Percentiles rank a stretch among this genome's conserved stretches.
Evolutionary conservation across 441 rosid species (phyloP).

Genomic region (Pelargonium fulgidum): DNA sequence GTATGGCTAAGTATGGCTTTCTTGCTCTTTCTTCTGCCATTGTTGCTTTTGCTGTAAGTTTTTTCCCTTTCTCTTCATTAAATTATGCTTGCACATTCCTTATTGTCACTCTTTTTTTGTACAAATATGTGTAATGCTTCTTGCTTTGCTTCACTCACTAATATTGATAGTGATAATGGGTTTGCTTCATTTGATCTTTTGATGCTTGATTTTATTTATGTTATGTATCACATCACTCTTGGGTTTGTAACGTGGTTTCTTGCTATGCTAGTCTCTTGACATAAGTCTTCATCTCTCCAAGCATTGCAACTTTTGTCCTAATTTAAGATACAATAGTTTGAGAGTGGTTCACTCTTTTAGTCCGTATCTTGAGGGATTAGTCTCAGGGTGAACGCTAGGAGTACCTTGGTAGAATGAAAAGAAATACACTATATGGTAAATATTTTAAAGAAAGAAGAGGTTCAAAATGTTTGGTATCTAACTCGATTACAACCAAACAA

Average conservation of each 20-base stretch:
- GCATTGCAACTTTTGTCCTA: neutral
- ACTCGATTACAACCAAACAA: too few relatives aligned
- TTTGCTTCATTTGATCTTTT: neutral
- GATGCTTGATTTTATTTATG: neutral
- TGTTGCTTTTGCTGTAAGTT: conserved; percentile 75
- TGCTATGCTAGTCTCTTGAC: too few relatives aligned
- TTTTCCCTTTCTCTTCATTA: neutral
- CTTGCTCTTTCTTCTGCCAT: conserved; percentile 85
- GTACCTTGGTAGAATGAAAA: too few relatives aligned
- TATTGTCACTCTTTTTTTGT: neutral
- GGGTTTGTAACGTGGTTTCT: neutral
- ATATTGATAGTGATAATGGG: neutral
- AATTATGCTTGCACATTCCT: neutral
- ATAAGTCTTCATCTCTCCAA: neutral
- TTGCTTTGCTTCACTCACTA: neutral
- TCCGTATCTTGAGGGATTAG: too few relatives aligned
- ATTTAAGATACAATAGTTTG: neutral
- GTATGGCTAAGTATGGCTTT: conserved; percentile 87
- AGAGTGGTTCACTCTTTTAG: too few relatives aligned
- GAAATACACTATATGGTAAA: too few relatives aligned
- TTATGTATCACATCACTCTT: neutral
- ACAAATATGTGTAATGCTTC: neutral
- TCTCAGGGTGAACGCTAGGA: too few relatives aligned
- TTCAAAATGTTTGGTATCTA: too few relatives aligned
- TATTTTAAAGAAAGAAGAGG: too few relatives aligned